Evolutionary conservation across 306 rosid species (phyloP), one percentile per base, ranked within the genome.

Genomic region (Albizia julibrissin): DNA sequence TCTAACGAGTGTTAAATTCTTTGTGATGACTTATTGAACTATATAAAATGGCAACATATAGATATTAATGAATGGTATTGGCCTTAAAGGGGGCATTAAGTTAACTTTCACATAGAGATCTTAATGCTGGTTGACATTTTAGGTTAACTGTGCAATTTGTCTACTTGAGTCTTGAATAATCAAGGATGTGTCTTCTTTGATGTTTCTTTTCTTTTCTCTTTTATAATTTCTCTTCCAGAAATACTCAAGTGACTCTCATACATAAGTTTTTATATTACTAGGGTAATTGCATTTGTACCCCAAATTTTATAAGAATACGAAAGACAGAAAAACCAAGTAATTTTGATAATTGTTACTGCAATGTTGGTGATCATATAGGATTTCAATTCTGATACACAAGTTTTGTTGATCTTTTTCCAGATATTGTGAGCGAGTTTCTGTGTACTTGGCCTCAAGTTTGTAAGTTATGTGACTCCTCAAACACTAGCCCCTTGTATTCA

Each of bases 401-500:
- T 68, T 59, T 76, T 68, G 69, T 67, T 42, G 26, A 40, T 69
- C 24, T 83, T 85, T 70, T 86, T 65, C 26, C 86, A 95, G 99
- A 91, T 85, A 88, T 93, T 75, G 98, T 93, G 80, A 92, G 76
- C 89, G 91, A 87, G 77, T 79, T 95, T 74, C 75, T 91, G 90
- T 86, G 80, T 46, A 75, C 71, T 24, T 93, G 94, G 92, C 99
- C 98, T 0, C 94, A 92, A 88, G 91, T 95, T 65, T 92, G 97
- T 74, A 84, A 76, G 62, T 67, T 67, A 37, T 95, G 98, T 1
- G 91, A 95, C 85, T 87, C 92, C 42, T 19, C 93, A 79, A 93
- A 95, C 88, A 95, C 99, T 1, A 91, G 98, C 83, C 97, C 99
- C 27, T 83, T 95, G 40, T 95, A 95, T 89, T 82, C 94, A 43